These are phyloP conservation scores for Aspergillus sp. DNA, from an alignment of 2,329 filamentous ascomycete genomes.

Conservation along the genomic window DNA sequence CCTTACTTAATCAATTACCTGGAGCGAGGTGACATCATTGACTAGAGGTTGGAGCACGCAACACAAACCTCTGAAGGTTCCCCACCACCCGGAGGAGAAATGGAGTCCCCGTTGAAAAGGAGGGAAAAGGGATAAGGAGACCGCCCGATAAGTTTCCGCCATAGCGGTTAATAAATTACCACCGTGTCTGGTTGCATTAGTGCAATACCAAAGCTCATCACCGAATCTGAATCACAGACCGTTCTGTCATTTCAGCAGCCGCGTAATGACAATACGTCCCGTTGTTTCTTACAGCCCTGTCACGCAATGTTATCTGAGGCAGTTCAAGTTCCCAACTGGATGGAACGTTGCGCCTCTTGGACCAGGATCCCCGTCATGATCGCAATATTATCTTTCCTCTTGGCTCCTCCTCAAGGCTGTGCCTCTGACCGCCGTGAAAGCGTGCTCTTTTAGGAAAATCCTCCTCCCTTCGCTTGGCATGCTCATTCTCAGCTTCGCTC, in stretches of 20 bases:
- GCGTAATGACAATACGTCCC: conserved; percentile 11
- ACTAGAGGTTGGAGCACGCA: conserved; percentile 12
- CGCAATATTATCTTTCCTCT: not conserved
- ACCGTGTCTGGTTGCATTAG: conserved; percentile 18
- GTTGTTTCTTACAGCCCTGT: conserved; percentile 2
- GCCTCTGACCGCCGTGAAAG: not conserved
- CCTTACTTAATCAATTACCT: not conserved
- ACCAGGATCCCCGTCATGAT: conserved; percentile 18
- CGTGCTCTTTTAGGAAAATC: not conserved
- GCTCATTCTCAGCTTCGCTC: not conserved
- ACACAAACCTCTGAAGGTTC: conserved; percentile 5
- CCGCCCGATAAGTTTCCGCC: conserved; percentile 13
- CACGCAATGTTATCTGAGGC: conserved; percentile 1
- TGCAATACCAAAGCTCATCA: conserved; percentile 3
- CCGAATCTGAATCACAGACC: not conserved
- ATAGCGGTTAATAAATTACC: conserved; percentile 20
- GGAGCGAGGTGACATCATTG: conserved; percentile 22
- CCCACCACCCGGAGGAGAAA: conserved; percentile 12
- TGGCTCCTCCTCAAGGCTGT: not conserved
- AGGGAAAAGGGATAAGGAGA: not conserved
- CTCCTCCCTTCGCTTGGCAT: not conserved
- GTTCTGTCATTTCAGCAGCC: conserved; percentile 10
- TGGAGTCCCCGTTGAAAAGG: not conserved
- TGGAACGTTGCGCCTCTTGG: conserved; percentile 28
- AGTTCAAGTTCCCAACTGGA: conserved; percentile 22